Conservation (phyloP, 2,329 filamentous ascomycete species). For the Apiospora pterosperma region DNA sequence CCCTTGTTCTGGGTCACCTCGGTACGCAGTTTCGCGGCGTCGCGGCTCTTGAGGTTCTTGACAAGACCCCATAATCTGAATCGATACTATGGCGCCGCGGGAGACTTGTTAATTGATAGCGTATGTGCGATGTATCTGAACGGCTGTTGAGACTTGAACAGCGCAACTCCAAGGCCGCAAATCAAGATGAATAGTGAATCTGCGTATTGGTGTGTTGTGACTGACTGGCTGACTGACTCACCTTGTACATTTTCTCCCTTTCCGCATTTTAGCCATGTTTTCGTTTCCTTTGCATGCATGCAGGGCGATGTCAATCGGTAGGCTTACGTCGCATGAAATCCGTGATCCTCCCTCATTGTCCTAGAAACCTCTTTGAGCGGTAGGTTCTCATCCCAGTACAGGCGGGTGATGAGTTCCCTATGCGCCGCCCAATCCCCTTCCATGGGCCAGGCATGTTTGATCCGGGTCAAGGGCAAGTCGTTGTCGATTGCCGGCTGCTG, state of each 20-base stretch:
- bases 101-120: too few relatives aligned
- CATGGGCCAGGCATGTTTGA: too few relatives aligned
- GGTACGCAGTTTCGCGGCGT: constrained; percentile 11
- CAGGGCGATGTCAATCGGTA: too few relatives aligned
- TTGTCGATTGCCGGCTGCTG: too few relatives aligned
- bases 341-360: constrained; percentile 15
- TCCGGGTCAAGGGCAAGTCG: too few relatives aligned
- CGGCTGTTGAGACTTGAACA: too few relatives aligned
- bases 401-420: constrained; percentile 13
- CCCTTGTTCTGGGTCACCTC: background rate
- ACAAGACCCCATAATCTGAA: constrained; percentile 12
- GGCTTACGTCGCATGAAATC: constrained; percentile 17
- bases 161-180: too few relatives aligned
- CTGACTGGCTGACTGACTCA: too few relatives aligned
- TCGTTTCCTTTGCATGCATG: too few relatives aligned
- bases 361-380: constrained; percentile 16
- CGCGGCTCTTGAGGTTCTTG: constrained; percentile 17
- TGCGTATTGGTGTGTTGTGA: too few relatives aligned
- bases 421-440: constrained; percentile 15
- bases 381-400: constrained; percentile 16
- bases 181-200: too few relatives aligned
- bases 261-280: background rate
- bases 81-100: background rate
- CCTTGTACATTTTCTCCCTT: constrained; percentile 10
- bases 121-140: too few relatives aligned